phyloP scores from a whole-genome alignment of 2,329 filamentous ascomycete species.

The Lasiodiplodia sp. region DNA sequence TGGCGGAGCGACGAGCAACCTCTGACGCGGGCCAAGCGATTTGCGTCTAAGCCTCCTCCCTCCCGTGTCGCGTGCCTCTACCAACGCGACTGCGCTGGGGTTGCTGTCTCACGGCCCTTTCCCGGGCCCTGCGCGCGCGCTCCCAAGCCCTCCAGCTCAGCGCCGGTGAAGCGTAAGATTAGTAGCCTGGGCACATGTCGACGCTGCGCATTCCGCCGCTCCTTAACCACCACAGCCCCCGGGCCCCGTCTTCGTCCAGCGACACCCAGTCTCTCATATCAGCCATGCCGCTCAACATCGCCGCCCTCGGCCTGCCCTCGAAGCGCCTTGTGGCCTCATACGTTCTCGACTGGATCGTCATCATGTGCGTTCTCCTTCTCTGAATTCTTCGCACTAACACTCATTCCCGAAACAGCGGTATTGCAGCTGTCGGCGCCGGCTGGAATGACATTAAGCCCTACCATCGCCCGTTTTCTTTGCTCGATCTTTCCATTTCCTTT shows the following conservation, averaged over 20 bases:
- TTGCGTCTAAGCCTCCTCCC: conserved; percentile 1
- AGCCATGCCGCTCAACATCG: conserved; percentile 8
- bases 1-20: background rate
- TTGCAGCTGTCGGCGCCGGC: conserved; percentile 65
- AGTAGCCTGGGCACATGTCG: conserved; percentile 24
- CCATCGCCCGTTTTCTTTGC: conserved; percentile 73
- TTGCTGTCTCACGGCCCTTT: conserved; percentile 9
- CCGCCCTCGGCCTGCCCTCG: conserved; percentile 44
- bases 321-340: conserved; percentile 70
- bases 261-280: background rate
- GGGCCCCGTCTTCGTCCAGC: background rate
- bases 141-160: conserved; percentile 7
- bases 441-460: conserved; percentile 69
- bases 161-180: conserved; percentile 12
- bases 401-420: conserved; percentile 45
- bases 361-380: conserved; percentile 59
- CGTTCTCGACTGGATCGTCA: conserved; percentile 75
- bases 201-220: conserved; percentile 2
- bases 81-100: background rate
- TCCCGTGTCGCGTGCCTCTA: conserved; percentile 3
- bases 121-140: background rate
- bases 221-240: conserved; percentile 1
- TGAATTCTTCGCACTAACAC: background rate
- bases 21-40: conserved; percentile 10
- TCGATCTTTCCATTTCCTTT: conserved; percentile 80